A percentile compares a stretch with the other conserved stretches of the same genome.
Conservation (phyloP, 2,329 filamentous ascomycete genomes). For the Biscogniauxia sp. region DNA sequence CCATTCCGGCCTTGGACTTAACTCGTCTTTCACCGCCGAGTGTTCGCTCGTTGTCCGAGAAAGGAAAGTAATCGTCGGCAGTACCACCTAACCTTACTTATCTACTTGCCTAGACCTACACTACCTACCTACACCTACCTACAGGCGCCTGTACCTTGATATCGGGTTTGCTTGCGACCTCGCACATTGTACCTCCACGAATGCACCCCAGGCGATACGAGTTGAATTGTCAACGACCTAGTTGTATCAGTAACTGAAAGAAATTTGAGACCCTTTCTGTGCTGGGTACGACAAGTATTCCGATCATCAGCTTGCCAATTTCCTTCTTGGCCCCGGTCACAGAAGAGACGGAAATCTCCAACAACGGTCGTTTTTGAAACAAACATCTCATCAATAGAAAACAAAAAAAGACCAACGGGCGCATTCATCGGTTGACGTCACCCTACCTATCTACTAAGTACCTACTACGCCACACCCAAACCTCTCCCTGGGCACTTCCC, state of each 20-base stretch:
- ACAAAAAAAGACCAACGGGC: constrained; percentile 7
- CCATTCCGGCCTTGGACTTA: background rate
- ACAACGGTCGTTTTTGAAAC: constrained; percentile 14
- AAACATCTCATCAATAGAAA: constrained; percentile 15
- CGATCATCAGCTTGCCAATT: constrained; percentile 7
- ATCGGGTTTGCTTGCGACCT: background rate
- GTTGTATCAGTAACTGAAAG: background rate
- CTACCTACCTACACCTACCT: background rate
- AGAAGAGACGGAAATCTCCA: constrained; percentile 10
- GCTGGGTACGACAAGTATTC: background rate
- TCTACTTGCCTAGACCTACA: no score
- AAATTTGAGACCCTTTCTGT: background rate
- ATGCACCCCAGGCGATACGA: background rate
- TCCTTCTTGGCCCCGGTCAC: constrained; percentile 3
- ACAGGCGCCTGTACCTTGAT: background rate
- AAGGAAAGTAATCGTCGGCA: background rate
- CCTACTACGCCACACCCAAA: background rate
- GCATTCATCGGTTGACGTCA: constrained; percentile 18
- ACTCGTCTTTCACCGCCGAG: background rate
- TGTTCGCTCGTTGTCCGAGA: background rate
- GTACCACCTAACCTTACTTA: background rate
- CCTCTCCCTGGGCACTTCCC: background rate
- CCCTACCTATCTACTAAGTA: no score
- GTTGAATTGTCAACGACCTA: constrained; percentile 4
- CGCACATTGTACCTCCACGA: background rate